Evolutionary conservation across 2,329 filamentous ascomycete genomes (phyloP).

Genomic region (Alternaria sp.): DNA sequence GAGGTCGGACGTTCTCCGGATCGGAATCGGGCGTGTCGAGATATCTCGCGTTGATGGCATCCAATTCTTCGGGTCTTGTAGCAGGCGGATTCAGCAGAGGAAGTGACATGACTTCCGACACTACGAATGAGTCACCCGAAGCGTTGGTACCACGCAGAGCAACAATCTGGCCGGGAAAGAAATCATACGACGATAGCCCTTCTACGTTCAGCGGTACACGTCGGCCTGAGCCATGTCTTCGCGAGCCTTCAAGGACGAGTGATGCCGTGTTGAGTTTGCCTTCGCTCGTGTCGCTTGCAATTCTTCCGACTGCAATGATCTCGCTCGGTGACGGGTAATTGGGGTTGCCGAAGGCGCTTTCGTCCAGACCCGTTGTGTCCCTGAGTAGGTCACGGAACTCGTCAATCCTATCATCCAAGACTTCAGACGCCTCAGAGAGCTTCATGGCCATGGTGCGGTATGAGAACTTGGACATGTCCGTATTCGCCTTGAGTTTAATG

Average conservation of each 20-base stretch:
- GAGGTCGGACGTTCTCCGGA: constrained; percentile 61
- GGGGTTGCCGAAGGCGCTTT: constrained; percentile 84
- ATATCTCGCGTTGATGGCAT: constrained; percentile 72
- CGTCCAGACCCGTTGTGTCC: constrained; percentile 76
- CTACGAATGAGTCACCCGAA: constrained; percentile 81
- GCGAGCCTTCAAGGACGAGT: constrained; percentile 85
- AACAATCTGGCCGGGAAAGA: constrained; percentile 95
- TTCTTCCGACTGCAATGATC: constrained; percentile 87
- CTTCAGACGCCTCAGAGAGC: constrained; percentile 86
- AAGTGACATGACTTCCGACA: constrained; percentile 75
- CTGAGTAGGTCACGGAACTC: constrained; percentile 80
- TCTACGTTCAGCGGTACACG: constrained; percentile 81
- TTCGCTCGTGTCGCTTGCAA: constrained; percentile 85
- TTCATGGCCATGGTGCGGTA: constrained; percentile 98
- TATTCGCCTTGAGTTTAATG: constrained; percentile 83
- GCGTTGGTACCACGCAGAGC: constrained; percentile 87
- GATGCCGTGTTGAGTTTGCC: constrained; percentile 86
- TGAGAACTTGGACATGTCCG: constrained; percentile 85
- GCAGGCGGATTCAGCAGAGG: constrained; percentile 79
- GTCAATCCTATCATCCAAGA: constrained; percentile 93
- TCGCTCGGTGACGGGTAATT: constrained; percentile 84
- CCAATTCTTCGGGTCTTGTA: constrained; percentile 69
- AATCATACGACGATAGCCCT: constrained; percentile 72
- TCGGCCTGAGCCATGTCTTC: constrained; percentile 80
- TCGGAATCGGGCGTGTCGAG: constrained; percentile 65